Percentiles rank a stretch among this genome's conserved stretches.
Evolutionary conservation across 1,284 basidiomycete species (phyloP).

Genomic region (Tranzscheliella williamsii): DNA sequence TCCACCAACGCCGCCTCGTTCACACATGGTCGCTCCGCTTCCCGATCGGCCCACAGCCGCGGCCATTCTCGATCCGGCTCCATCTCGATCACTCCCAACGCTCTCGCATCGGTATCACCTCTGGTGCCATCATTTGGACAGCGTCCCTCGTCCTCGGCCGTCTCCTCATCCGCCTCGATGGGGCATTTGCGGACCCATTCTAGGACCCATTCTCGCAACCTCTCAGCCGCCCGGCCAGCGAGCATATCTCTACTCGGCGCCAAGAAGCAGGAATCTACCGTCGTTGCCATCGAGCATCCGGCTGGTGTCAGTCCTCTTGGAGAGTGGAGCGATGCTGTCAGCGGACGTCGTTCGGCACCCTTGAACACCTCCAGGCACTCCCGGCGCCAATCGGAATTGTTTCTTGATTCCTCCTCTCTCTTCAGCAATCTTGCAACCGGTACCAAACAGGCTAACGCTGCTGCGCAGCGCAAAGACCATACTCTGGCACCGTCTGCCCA

Average conservation of each 20-base stretch:
- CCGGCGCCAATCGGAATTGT: constrained; percentile 23
- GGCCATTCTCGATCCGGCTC: constrained; percentile 46
- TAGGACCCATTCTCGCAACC: constrained; percentile 20
- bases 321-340: background rate
- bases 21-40: constrained; percentile 15
- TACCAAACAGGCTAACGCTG: background rate
- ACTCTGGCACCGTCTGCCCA: constrained; percentile 8
- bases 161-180: constrained; percentile 1
- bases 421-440: constrained; percentile 6
- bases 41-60: constrained; percentile 37
- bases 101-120: constrained; percentile 12
- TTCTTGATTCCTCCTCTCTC: constrained; percentile 23
- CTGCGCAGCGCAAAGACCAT: background rate
- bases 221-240: constrained; percentile 18
- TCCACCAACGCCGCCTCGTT: constrained; percentile 3
- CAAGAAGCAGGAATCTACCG: constrained; percentile 27
- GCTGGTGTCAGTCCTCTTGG: constrained; percentile 3
- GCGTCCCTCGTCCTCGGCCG: background rate
- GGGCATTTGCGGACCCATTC: constrained; percentile 22
- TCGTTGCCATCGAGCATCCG: constrained; percentile 34
- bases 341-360: background rate
- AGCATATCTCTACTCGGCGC: constrained; percentile 37
- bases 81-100: constrained; percentile 44
- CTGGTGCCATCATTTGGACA: background rate
- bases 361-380: constrained; percentile 1